phyloP scores from a whole-genome alignment of 257 asterid species.

The Penstemon eatonii region DNA sequence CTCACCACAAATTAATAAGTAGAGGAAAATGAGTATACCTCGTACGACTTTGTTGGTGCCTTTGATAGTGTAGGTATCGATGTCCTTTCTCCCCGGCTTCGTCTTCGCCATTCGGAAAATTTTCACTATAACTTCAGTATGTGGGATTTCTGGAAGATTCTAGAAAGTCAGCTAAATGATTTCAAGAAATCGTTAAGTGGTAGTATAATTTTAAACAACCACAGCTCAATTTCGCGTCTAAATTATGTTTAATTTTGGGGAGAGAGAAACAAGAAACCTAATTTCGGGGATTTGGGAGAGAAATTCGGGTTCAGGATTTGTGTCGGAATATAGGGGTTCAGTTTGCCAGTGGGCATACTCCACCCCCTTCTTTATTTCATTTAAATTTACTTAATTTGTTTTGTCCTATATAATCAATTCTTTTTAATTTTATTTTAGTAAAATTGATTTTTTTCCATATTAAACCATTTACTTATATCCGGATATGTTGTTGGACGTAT shows the following conservation, averaged over 20 bases:
- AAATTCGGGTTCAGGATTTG: conserved; percentile 23
- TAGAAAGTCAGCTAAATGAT: not conserved
- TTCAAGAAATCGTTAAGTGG: conserved; percentile 10
- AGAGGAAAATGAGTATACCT: conserved; percentile 34
- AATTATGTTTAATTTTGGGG: conserved; percentile 9
- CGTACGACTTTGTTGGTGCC: conserved; percentile 93
- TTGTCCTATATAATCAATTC: not conserved
- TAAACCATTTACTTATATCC: too few species aligned
- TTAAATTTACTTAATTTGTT: not conserved
- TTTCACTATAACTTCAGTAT: conserved; percentile 3
- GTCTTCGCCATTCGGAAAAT: conserved; percentile 76
- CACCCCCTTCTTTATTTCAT: not conserved
- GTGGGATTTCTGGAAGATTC: not conserved
- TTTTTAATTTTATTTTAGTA: too few species aligned
- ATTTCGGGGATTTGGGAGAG: conserved; percentile 31
- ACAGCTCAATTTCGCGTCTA: not conserved
- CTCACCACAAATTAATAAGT: not conserved
- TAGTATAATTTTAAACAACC: not conserved
- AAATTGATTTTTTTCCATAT: too few species aligned
- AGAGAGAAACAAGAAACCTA: conserved; percentile 41
- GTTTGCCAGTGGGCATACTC: conserved; percentile 29
- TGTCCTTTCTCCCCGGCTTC: conserved; percentile 91
- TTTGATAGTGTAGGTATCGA: conserved; percentile 76
- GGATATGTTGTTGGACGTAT: too few species aligned
- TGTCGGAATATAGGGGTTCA: conserved; percentile 47